A percentile compares a stretch with the other conserved stretches of the same genome.
Conservation (phyloP, 169 alveolate species). For the Plasmodium fragile region DNA sequence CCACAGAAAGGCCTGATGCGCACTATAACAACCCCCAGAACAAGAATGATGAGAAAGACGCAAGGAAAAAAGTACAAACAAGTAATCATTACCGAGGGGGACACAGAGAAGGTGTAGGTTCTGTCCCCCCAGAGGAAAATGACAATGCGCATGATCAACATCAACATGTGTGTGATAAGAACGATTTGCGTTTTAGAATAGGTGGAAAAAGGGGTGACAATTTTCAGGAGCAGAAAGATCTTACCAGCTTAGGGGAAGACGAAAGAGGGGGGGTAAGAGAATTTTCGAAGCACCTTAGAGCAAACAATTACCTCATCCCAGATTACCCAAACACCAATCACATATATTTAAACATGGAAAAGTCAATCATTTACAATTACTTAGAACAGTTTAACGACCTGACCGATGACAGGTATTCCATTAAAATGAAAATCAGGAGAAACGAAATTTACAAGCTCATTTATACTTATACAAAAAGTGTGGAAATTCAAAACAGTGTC, state of each 20-base stretch:
- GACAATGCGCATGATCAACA: neutral
- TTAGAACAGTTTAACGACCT: constrained; percentile 8
- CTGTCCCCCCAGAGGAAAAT: neutral
- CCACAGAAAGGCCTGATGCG: neutral
- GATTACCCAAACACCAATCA: neutral
- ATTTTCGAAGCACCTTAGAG: neutral
- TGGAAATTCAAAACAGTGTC: constrained; percentile 23
- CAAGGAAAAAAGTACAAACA: neutral
- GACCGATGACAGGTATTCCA: constrained; percentile 16
- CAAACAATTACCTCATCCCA: neutral
- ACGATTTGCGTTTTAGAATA: neutral
- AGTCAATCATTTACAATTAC: constrained; percentile 28
- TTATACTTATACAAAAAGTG: constrained; percentile 35
- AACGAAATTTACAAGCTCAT: constrained; percentile 39
- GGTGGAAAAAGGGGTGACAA: neutral
- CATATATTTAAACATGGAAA: constrained; percentile 1
- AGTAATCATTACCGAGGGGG: neutral
- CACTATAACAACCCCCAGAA: neutral
- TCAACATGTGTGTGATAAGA: neutral
- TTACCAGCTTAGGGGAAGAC: neutral
- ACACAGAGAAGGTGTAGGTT: neutral
- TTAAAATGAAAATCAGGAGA: constrained; percentile 37
- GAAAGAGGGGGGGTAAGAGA: neutral
- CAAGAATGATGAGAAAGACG: neutral
- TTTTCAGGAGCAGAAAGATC: neutral